These are phyloP conservation scores for Corymbia maculata DNA, from an alignment of 345 rosid species.

Conservation along the genomic window DNA sequence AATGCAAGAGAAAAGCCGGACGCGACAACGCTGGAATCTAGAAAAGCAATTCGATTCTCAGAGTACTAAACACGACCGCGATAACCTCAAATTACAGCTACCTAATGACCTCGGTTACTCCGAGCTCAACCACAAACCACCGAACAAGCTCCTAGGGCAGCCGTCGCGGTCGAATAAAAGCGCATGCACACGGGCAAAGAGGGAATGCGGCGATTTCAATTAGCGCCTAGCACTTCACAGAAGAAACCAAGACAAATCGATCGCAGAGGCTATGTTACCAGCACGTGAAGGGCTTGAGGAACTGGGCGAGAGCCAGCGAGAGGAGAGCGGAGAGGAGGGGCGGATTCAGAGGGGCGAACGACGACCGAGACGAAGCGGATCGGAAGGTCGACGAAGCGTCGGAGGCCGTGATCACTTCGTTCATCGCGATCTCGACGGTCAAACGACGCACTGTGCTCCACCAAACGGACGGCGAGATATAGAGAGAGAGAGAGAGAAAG, in stretches of 20 bases:
- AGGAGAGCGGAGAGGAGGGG: constrained; percentile 43
- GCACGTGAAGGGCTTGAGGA: constrained; percentile 42
- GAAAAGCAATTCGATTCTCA: neutral
- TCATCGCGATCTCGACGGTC: constrained; percentile 14
- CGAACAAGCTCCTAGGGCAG: neutral
- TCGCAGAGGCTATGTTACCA: constrained; percentile 11
- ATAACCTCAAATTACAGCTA: neutral
- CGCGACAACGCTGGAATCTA: neutral
- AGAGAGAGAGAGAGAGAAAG: neutral
- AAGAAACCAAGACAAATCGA: neutral
- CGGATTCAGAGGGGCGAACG: constrained; percentile 18
- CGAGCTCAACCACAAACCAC: neutral
- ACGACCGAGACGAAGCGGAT: constrained; percentile 16
- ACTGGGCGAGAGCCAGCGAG: constrained; percentile 43
- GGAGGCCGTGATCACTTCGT: constrained; percentile 32
- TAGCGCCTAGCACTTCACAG: neutral
- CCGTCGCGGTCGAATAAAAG: neutral
- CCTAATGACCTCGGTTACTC: neutral
- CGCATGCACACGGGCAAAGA: neutral
- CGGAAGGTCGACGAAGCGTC: constrained; percentile 30
- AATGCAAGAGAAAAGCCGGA: neutral
- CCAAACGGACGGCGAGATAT: neutral
- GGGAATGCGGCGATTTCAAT: neutral
- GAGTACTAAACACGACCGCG: neutral
- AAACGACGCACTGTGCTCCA: neutral